phyloP scores from a whole-genome alignment of 1,139 yeast species.

The Nakaseomyces nivariensis region DNA sequence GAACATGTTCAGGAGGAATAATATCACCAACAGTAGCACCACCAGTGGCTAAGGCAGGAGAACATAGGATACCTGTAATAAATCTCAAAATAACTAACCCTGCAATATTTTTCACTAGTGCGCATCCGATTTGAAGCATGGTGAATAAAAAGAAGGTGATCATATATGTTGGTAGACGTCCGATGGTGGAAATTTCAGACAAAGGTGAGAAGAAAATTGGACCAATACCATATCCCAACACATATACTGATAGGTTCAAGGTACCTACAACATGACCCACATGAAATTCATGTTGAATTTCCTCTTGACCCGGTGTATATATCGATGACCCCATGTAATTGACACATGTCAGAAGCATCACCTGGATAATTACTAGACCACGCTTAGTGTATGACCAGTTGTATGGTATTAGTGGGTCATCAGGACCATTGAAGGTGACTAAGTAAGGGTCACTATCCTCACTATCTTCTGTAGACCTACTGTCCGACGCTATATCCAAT shows the following conservation, averaged over 20 bases:
- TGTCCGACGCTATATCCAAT: background rate
- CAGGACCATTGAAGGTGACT: conserved; percentile 19
- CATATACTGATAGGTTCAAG: conserved; percentile 21
- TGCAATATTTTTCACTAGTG: conserved; percentile 43
- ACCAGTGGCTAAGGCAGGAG: conserved; percentile 51
- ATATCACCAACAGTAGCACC: conserved; percentile 50
- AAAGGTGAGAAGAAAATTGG: conserved; percentile 48
- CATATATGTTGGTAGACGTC: conserved; percentile 46
- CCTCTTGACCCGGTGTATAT: conserved; percentile 42
- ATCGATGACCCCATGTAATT: conserved; percentile 57
- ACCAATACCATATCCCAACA: conserved; percentile 49
- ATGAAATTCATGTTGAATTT: conserved; percentile 12
- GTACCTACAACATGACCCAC: conserved; percentile 19
- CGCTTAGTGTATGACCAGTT: conserved; percentile 44
- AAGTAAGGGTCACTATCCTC: conserved; percentile 8
- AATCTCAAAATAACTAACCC: conserved; percentile 45
- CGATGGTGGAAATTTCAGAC: conserved; percentile 43
- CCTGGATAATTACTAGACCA: conserved; percentile 32
- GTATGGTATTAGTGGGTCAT: conserved; percentile 49
- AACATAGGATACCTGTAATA: conserved; percentile 43
- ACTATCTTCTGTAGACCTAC: background rate
- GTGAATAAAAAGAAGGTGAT: conserved; percentile 44
- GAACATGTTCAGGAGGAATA: conserved; percentile 36
- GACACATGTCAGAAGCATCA: conserved; percentile 40
- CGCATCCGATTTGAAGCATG: conserved; percentile 52